phyloP scores from a whole-genome alignment of 768 basidiomycete species.

The Russula earlei region DNA sequence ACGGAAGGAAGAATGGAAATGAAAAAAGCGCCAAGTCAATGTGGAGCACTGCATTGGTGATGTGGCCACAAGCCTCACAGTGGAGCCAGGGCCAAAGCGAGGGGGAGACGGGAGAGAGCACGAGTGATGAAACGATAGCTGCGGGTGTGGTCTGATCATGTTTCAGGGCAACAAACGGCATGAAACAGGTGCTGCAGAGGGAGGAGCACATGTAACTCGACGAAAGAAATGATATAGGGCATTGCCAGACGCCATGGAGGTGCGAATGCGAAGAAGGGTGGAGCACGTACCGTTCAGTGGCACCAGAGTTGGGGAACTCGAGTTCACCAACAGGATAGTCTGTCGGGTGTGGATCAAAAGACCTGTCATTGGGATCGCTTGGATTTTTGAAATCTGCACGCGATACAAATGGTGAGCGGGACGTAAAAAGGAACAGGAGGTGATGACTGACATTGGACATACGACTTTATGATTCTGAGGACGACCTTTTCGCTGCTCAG shows the following conservation, averaged over 20 bases:
- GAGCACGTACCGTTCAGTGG: conserved; percentile 53
- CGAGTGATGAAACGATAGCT: neutral
- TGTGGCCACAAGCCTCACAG: neutral
- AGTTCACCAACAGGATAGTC: conserved; percentile 59
- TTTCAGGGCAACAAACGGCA: neutral
- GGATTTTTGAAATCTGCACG: conserved; percentile 60
- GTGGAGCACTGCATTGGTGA: neutral
- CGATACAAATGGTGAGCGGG: neutral
- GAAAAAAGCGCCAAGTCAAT: neutral
- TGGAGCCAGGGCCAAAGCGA: conserved; percentile 2
- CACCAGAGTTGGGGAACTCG: conserved; percentile 67
- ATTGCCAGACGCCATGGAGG: conserved; percentile 15
- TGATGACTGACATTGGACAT: conserved; percentile 52
- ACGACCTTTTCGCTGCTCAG: conserved; percentile 62
- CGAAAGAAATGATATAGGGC: neutral
- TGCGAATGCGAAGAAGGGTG: neutral
- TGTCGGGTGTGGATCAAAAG: conserved; percentile 51
- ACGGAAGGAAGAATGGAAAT: neutral
- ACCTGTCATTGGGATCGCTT: conserved; percentile 48
- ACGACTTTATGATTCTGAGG: conserved; percentile 49
- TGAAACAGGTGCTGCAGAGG: neutral
- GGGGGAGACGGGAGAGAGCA: neutral
- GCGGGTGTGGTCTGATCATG: neutral
- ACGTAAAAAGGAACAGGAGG: neutral
- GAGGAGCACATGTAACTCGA: neutral